Base-by-base conservation (phyloP, 73 alveolate species). In the Urostyla sp. region DNA sequence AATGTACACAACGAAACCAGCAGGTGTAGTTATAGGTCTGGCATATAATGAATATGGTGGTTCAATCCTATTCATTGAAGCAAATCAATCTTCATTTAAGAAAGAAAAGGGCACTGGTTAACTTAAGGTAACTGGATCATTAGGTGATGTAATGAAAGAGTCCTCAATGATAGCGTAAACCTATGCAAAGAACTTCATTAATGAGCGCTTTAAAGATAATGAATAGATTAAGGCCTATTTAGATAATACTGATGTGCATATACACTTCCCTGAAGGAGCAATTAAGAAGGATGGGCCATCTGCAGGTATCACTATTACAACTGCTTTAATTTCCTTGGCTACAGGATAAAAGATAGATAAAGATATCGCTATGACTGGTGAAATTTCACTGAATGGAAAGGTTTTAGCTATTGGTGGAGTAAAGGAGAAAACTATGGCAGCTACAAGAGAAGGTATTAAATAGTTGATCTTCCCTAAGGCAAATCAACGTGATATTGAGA, bases 251-350 rank as follows among this genome's bases (percentile, higher is more conserved):
- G 72, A 58, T 30, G 67, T 92, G 66, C 98, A 92, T 58, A 48
- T 92, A 60, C 95, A 92, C 59, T 90, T 92, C 84, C 98, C 98
- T 0, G 98, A 92, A 59, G 98, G 98, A 24, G 96, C 98, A n/a
- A 78, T 80, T 2, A 90, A 92, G 11, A 92, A 92, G 84, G 98
- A 92, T 66, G 98, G 98, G 16, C 98, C 98, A 35, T 92, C 98
- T 11, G 98, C 98, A 1, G 98, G 98, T 0, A 84, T 92, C 20
- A 92, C 98, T 24, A 89, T 92, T 72, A 85, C 98, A 23, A 67
- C 98, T 4, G 94, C 96, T 10, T 52, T 92, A 49, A 56, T 92
- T 8, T 59, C 90, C 45, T 59, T 92, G 55, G 96, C 98, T 16
- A n/a, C 86, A 15, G 87, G 82, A 4, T 48, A 67, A 69, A 90